phyloP scores from a whole-genome alignment of 352 stramenopile genomes.

The Aphanomyces euteiches region DNA sequence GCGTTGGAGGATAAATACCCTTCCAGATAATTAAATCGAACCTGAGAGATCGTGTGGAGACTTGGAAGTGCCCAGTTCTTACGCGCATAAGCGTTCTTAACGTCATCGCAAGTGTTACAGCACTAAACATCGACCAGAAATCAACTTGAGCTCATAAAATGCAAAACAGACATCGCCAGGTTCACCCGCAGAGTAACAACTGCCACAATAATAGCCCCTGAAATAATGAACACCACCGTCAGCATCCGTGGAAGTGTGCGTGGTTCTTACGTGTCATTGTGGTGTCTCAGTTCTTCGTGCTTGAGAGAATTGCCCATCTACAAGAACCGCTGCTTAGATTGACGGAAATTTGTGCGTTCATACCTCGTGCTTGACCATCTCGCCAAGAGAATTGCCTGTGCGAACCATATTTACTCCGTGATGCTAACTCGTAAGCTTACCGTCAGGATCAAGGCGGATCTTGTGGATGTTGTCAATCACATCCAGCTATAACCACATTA shows the following conservation, averaged over 20 bases:
- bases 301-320: conserved; percentile 13
- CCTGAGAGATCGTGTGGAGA: conserved; percentile 66
- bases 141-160: conserved; percentile 1
- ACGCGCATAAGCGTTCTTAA: conserved; percentile 58
- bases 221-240: background rate
- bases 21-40: conserved; percentile 17
- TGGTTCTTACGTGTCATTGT: conserved; percentile 44
- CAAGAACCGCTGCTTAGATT: background rate
- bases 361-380: conserved; percentile 37
- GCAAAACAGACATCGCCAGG: conserved; percentile 44
- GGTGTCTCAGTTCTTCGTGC: conserved; percentile 43
- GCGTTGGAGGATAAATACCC: background rate
- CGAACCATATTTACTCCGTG: conserved; percentile 40
- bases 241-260: conserved; percentile 10
- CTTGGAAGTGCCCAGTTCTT: conserved; percentile 78
- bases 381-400: conserved; percentile 30
- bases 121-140: conserved; percentile 40
- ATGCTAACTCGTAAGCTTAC: conserved; percentile 28
- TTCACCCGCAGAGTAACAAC: conserved; percentile 69
- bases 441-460: conserved; percentile 50
- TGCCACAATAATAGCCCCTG: conserved; percentile 56
- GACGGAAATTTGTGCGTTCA: background rate
- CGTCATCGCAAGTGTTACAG: conserved; percentile 62
- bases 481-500: conserved; percentile 43
- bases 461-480: conserved; percentile 81